Conservation (phyloP, 306 rosid species). For the Castanea sativa region DNA sequence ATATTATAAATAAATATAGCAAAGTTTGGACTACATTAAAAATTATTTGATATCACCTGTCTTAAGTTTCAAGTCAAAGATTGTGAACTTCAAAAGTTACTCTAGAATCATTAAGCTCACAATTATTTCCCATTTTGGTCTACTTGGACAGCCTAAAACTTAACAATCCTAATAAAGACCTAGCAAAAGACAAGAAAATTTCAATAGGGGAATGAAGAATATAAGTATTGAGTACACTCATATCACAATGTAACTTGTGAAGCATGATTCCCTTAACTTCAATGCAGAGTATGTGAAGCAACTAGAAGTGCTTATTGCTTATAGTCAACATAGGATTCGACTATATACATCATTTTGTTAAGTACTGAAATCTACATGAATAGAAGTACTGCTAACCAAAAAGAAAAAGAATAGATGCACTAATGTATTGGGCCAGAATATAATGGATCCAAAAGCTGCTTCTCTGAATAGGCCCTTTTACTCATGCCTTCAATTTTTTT, state of each 20-base stretch:
- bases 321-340: neutral
- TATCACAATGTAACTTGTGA: conserved; percentile 19
- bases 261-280: conserved; percentile 22
- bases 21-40: neutral
- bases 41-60: conserved; percentile 3
- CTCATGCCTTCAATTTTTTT: neutral
- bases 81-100: conserved; percentile 19
- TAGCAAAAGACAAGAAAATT: neutral
- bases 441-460: neutral
- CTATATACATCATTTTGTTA: neutral
- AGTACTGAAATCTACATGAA: neutral
- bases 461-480: neutral
- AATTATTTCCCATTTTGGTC: conserved; percentile 10
- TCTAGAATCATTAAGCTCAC: conserved; percentile 28
- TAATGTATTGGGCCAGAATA: neutral
- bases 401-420: no score
- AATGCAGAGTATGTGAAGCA: neutral
- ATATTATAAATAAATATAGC: neutral
- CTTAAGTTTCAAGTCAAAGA: conserved; percentile 41
- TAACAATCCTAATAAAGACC: no score
- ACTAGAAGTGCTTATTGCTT: neutral
- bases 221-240: conserved; percentile 23
- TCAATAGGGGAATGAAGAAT: neutral
- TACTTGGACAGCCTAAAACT: neutral
- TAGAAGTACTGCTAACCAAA: neutral